Evolutionary conservation across 306 rosid species (phyloP).

Genomic region (Crotalaria pallida): DNA sequence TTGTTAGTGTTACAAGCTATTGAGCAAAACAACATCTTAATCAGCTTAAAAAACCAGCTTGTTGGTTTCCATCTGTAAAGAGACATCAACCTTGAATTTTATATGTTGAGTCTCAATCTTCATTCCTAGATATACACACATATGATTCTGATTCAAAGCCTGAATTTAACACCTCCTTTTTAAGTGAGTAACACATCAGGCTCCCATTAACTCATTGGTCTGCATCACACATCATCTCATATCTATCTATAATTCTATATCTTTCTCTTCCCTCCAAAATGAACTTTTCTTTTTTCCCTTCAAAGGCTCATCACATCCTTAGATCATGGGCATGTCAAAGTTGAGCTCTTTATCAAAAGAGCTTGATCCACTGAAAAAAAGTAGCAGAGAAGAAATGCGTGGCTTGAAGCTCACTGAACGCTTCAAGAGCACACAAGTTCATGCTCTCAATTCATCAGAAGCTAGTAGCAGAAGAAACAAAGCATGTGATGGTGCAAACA

Average conservation of each 20-base stretch:
- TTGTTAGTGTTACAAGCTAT: slow-evolving; percentile 22
- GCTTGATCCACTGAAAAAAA: neutral
- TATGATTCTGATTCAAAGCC: slow-evolving; percentile 14
- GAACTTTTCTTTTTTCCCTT: slow-evolving; percentile 11
- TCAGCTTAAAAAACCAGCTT: neutral
- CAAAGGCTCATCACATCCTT: neutral
- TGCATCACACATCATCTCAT: neutral
- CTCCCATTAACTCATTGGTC: neutral
- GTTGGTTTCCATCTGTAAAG: neutral
- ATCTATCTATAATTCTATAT: no score
- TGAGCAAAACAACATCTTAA: neutral
- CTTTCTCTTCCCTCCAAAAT: neutral
- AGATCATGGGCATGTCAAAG: slow-evolving; percentile 19
- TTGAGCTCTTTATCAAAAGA: neutral
- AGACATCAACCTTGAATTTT: neutral
- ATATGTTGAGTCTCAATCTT: neutral
- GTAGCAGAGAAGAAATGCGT: slow-evolving; percentile 46
- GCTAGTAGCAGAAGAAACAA: slow-evolving; percentile 18
- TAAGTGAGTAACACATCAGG: neutral
- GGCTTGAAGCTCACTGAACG: slow-evolving; percentile 53
- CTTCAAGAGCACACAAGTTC: slow-evolving; percentile 62
- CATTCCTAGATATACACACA: neutral
- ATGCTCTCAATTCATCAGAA: slow-evolving; percentile 52
- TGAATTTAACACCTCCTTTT: neutral
- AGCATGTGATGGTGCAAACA: neutral